Conservation (phyloP, 768 basidiomycete species). For the Rhodotorula graminis region DNA sequence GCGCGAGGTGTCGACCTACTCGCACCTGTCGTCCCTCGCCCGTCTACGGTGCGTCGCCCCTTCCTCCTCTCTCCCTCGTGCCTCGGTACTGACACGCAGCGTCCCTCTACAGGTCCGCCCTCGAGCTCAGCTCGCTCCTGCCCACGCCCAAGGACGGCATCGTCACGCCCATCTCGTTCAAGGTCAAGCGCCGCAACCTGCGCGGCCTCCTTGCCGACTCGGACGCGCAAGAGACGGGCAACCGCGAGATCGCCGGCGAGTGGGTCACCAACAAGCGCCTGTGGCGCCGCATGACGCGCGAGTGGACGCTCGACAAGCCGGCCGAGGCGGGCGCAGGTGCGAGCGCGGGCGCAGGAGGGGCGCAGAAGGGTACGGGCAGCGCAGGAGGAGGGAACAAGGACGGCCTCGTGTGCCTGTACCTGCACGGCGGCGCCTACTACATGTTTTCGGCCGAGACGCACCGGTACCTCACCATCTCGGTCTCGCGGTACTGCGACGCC, state of each 20-base stretch:
- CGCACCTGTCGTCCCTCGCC: conserved; percentile 76
- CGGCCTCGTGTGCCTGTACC: conserved; percentile 72
- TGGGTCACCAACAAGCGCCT: conserved; percentile 93
- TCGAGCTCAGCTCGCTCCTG: conserved; percentile 76
- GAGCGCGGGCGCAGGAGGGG: too few relatives aligned
- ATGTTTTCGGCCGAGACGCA: conserved; percentile 85
- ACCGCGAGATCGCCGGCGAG: conserved; percentile 80
- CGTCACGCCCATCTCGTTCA: conserved; percentile 89
- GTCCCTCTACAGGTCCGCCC: conserved; percentile 55
- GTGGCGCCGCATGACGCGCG: conserved; percentile 72
- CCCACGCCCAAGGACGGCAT: conserved; percentile 79
- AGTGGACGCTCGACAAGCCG: conserved; percentile 40
- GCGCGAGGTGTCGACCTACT: conserved; percentile 74
- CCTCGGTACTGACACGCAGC: too few relatives aligned
- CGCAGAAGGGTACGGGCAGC: too few relatives aligned
- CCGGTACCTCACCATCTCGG: conserved; percentile 78
- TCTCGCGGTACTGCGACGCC: conserved; percentile 81
- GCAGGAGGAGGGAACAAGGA: conserved; percentile 52
- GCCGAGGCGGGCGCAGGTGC: neutral
- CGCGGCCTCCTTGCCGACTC: conserved; percentile 72
- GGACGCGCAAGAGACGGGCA: conserved; percentile 69
- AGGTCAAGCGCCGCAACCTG: conserved; percentile 64
- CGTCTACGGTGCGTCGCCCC: conserved; percentile 35
- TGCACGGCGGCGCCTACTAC: conserved; percentile 95
- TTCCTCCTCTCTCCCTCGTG: neutral